These are phyloP conservation scores for Boletus rex-veris DNA, from an alignment of 768 basidiomycete genomes.

Conservation along the genomic window DNA sequence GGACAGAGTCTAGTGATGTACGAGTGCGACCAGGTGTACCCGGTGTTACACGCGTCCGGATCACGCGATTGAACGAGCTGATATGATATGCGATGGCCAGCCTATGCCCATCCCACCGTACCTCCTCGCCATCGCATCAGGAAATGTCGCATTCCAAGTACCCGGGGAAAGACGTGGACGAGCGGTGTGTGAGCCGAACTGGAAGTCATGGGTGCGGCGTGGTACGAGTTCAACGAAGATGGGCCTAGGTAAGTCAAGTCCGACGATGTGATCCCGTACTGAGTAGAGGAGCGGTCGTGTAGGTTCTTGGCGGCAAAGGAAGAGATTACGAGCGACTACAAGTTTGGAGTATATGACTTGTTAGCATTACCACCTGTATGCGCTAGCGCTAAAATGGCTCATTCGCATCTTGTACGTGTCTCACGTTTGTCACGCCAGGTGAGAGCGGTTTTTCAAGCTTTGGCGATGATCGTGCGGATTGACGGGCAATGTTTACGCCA, in stretches of 20 bases:
- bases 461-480: not conserved
- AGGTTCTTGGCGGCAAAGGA: constrained; percentile 76
- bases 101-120: constrained; percentile 85
- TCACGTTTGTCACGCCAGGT: constrained; percentile 57
- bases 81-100: constrained; percentile 19
- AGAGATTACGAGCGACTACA: constrained; percentile 66
- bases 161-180: constrained; percentile 67
- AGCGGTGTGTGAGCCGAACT: constrained; percentile 87
- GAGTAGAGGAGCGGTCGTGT: not conserved
- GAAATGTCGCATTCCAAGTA: constrained; percentile 43
- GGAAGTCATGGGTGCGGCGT: constrained; percentile 30
- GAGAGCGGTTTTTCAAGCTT: constrained; percentile 15
- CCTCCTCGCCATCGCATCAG: constrained; percentile 70
- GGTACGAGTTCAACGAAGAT: constrained; percentile 42
- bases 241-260: constrained; percentile 53
- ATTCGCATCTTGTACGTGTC: not conserved
- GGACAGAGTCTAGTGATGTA: constrained; percentile 74
- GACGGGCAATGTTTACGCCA: constrained; percentile 37
- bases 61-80: not conserved
- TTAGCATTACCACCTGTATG: constrained; percentile 36
- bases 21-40: constrained; percentile 68
- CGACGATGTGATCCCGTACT: not conserved
- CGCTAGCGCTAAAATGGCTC: not conserved
- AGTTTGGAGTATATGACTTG: constrained; percentile 79
- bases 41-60: not conserved